phyloP scores from a whole-genome alignment of 208 protist species.

The Wallacemonas sp. region DNA sequence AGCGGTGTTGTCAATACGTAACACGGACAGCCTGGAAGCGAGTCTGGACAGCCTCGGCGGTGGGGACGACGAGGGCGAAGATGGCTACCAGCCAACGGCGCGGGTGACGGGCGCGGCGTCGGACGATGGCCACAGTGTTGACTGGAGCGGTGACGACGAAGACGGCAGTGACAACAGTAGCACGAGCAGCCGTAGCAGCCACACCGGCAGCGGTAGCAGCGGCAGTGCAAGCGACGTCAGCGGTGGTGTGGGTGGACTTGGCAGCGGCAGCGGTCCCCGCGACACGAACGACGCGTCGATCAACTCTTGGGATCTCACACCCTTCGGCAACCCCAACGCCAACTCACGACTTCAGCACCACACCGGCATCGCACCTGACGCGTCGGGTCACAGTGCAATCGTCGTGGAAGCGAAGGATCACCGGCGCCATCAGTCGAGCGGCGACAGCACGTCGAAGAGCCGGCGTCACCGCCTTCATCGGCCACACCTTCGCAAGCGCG shows the following conservation, averaged over 20 bases:
- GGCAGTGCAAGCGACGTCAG: background rate
- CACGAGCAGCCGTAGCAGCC: background rate
- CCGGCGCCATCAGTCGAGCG: too few species aligned
- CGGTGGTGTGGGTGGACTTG: background rate
- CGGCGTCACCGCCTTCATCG: too few species aligned
- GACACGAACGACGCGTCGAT: background rate
- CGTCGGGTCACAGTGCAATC: background rate
- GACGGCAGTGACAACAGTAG: background rate
- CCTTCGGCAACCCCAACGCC: background rate
- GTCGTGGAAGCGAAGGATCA: slow-evolving; percentile 4
- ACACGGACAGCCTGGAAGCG: background rate
- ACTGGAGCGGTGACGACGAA: background rate
- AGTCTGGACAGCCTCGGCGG: background rate
- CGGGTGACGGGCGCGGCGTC: too few species aligned
- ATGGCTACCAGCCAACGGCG: background rate
- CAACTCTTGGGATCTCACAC: background rate
- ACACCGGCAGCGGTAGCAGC: background rate
- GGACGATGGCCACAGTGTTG: too few species aligned
- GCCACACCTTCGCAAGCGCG: too few species aligned
- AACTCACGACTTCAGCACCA: background rate
- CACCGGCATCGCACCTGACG: too few species aligned
- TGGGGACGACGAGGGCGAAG: slow-evolving; percentile 3
- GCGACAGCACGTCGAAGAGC: too few species aligned
- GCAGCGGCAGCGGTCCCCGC: background rate
- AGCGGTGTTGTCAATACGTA: background rate